Evolutionary conservation across 2,329 filamentous ascomycete species (phyloP).

Genomic region (Aspergillus sp.): DNA sequence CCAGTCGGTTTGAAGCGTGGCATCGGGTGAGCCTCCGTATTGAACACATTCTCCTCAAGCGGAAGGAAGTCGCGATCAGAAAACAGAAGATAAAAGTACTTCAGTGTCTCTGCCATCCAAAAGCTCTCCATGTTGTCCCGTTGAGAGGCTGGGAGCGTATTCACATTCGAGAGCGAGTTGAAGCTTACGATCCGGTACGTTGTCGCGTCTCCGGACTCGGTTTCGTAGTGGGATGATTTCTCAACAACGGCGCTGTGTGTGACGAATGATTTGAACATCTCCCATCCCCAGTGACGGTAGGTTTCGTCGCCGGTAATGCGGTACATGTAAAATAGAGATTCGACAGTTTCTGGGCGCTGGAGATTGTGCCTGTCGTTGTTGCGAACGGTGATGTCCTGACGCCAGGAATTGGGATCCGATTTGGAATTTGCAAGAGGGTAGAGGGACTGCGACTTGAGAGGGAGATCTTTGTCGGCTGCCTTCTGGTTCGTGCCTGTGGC

Average conservation of each 20-base stretch:
- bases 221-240: conserved; percentile 37
- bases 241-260: conserved; percentile 79
- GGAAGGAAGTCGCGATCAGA: conserved; percentile 79
- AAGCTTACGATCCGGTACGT: conserved; percentile 60
- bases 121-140: conserved; percentile 98
- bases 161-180: conserved; percentile 75
- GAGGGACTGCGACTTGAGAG: conserved; percentile 36
- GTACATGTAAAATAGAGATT: conserved; percentile 98
- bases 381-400: conserved; percentile 76
- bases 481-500: conserved; percentile 31
- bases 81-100: conserved; percentile 96
- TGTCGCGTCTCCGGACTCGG: not conserved
- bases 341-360: conserved; percentile 94
- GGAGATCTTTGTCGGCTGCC: conserved; percentile 30
- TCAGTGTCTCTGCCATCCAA: conserved; percentile 97
- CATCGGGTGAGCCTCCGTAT: conserved; percentile 91
- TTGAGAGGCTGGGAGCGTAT: conserved; percentile 64
- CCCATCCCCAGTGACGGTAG: conserved; percentile 97
- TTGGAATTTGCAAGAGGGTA: conserved; percentile 21
- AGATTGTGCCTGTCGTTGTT: conserved; percentile 86
- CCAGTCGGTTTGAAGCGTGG: conserved; percentile 76
- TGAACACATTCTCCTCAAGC: conserved; percentile 84
- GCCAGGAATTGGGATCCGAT: conserved; percentile 55
- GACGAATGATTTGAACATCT: conserved; percentile 93
- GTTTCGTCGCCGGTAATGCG: conserved; percentile 86